A percentile compares a stretch with the other conserved stretches of the same genome.
phyloP scores from a whole-genome alignment of 2,329 filamentous ascomycete species.

The Sordariomycetes sp. region DNA sequence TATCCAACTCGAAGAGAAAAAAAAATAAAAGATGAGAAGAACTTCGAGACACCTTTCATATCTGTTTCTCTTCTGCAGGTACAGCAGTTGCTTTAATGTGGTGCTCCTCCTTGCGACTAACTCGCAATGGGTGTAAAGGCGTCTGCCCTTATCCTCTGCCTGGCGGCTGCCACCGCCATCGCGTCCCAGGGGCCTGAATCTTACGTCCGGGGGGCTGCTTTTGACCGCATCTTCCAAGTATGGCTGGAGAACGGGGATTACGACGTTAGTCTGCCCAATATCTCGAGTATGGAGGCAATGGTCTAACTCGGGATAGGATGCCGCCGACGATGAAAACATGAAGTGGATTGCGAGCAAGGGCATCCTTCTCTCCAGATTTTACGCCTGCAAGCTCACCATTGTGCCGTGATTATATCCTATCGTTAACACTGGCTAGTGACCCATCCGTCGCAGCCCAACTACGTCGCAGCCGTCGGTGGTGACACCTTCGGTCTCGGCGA shows the following conservation, averaged over 20 bases:
- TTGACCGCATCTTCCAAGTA: slow-evolving; percentile 59
- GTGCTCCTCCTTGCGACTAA: too few species aligned
- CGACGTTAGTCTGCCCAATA: slow-evolving; percentile 43
- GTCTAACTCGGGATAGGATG: background rate
- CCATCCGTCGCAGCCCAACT: slow-evolving; percentile 67
- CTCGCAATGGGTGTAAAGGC: too few species aligned
- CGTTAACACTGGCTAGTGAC: slow-evolving; percentile 27
- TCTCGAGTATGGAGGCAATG: background rate
- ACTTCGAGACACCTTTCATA: too few species aligned
- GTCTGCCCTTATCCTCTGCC: too few species aligned
- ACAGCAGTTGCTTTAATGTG: too few species aligned
- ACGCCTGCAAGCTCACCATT: slow-evolving; percentile 18
- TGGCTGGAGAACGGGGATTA: slow-evolving; percentile 71
- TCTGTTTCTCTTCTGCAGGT: too few species aligned
- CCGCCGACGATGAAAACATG: slow-evolving; percentile 9
- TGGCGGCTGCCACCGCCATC: too few species aligned
- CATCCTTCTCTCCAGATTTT: slow-evolving; percentile 23
- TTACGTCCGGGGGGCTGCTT: slow-evolving; percentile 54
- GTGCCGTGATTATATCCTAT: background rate
- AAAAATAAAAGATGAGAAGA: too few species aligned
- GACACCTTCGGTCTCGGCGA: slow-evolving; percentile 64
- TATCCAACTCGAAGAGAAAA: too few species aligned
- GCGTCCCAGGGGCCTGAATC: background rate
- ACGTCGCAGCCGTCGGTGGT: slow-evolving; percentile 53
- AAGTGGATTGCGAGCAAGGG: slow-evolving; percentile 15